Conservation (phyloP, 345 rosid genomes). For the Geranium rotundifolium region DNA sequence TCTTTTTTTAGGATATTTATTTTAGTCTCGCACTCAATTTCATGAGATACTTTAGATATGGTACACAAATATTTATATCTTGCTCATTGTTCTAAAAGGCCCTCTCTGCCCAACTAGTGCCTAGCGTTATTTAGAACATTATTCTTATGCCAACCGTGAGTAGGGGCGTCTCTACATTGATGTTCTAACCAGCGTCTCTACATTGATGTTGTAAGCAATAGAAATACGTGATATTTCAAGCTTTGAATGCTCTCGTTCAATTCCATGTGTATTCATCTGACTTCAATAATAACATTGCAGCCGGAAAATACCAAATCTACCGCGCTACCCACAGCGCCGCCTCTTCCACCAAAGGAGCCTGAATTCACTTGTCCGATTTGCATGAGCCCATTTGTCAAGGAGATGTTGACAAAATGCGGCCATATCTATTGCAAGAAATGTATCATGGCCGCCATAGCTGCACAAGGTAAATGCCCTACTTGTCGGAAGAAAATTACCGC, state of each 20-base stretch:
- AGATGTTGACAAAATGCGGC: conserved; percentile 84
- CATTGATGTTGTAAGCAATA: too few relatives aligned
- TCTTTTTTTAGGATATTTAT: too few relatives aligned
- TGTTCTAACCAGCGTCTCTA: too few relatives aligned
- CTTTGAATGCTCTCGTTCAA: too few relatives aligned
- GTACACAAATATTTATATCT: neutral
- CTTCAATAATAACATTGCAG: conserved; percentile 16
- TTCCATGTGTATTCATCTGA: neutral
- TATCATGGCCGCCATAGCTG: conserved; percentile 45
- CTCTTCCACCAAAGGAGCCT: conserved; percentile 53
- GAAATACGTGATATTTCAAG: neutral
- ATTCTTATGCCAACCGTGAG: too few relatives aligned
- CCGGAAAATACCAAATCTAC: conserved; percentile 7
- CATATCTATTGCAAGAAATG: conserved; percentile 85
- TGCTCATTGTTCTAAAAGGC: neutral
- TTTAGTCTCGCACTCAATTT: too few relatives aligned
- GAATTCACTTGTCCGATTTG: conserved; percentile 87
- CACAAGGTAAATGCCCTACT: conserved; percentile 70
- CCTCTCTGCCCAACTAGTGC: too few relatives aligned
- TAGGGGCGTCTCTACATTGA: neutral
- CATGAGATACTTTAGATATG: too few relatives aligned
- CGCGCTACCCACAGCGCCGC: conserved; percentile 8
- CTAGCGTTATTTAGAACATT: too few relatives aligned
- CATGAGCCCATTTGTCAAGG: conserved; percentile 61
- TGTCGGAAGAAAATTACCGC: conserved; percentile 63